Base-by-base conservation (phyloP, 352 stramenopile genomes). In the Thraustochytrium striatum region DNA sequence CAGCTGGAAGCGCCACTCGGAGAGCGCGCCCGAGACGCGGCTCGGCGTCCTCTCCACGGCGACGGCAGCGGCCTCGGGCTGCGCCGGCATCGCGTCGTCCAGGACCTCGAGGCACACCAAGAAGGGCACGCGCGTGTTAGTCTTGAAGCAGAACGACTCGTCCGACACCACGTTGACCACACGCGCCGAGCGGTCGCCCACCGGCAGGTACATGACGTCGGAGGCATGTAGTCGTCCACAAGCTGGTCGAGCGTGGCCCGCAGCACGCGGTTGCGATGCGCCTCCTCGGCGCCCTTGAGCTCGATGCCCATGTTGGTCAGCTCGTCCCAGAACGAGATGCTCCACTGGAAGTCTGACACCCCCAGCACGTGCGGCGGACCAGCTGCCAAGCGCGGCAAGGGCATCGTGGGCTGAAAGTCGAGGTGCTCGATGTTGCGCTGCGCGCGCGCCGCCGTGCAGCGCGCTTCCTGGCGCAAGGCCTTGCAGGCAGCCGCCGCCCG, bases 101-200 rank as follows among this genome's bases (percentile, higher is more conserved):
- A 75, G 30, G 13, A 75, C 65, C 65, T 75, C 44, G 32, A 75
- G 65, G 25, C 65, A 75, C 8, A 75, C 52, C 2, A 75, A 21
- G 36, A 55, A 75, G 1, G 65, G 65, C 7, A 75, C 65, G 16
- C 65, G 65, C 25, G 65, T 75, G 30, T 75, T 75, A 0, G 65
- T 75, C 39, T 75, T 75, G 39, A 75, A 75, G 36, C 65, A 75
- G 36, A 75, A 75, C n/a, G 65, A 75, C 19, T 75, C 65, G 16
- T 7, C 11, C 30, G 41, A 19, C 19, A 75, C 65, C 58, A 75
- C 25, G 35, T 38, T 43, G n/a, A 75, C 65, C 5, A 75, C 30
- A 25, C 65, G 65, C 43, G 65, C 43, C 16, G 65, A 11, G 8
- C 44, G 44, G 9, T 43, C n/a, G 8, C 65, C 65, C n/a, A 75